phyloP scores from a whole-genome alignment of 108 stramenopile genomes.

The Skeletonema costatum region DNA sequence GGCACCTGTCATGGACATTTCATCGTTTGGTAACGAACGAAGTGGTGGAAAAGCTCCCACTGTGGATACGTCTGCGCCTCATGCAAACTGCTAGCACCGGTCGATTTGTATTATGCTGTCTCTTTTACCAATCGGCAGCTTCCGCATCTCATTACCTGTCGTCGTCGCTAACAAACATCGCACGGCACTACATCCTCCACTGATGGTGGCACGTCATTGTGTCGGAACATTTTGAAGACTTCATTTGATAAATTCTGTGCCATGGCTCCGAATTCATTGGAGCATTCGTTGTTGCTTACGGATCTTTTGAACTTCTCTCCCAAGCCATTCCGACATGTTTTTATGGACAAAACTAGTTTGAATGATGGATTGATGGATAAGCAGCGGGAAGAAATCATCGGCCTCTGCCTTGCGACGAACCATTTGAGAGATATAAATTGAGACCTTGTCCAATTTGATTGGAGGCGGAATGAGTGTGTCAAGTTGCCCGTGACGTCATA shows the following conservation, averaged over 20 bases:
- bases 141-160: constrained; percentile 23
- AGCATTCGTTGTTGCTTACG: constrained; percentile 38
- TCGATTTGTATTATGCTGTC: constrained; percentile 29
- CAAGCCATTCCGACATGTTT: neutral
- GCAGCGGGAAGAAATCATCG: constrained; percentile 25
- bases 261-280: constrained; percentile 51
- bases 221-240: constrained; percentile 39
- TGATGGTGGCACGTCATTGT: constrained; percentile 29
- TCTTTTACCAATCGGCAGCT: constrained; percentile 46
- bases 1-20: constrained; percentile 13
- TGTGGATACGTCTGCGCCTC: constrained; percentile 26
- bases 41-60: neutral
- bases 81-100: constrained; percentile 34
- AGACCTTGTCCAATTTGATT: constrained; percentile 38
- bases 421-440: constrained; percentile 38
- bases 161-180: constrained; percentile 6
- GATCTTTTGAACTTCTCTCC: constrained; percentile 38
- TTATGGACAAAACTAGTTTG: constrained; percentile 7
- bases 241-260: constrained; percentile 44
- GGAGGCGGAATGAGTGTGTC: constrained; percentile 48
- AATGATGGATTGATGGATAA: constrained; percentile 11
- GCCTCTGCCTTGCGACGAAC: constrained; percentile 22
- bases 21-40: neutral
- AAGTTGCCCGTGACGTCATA: constrained; percentile 32
- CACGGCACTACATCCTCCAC: constrained; percentile 1